phyloP scores from a whole-genome alignment of 2,329 filamentous ascomycete genomes.

The Colletotrichum sp. region DNA sequence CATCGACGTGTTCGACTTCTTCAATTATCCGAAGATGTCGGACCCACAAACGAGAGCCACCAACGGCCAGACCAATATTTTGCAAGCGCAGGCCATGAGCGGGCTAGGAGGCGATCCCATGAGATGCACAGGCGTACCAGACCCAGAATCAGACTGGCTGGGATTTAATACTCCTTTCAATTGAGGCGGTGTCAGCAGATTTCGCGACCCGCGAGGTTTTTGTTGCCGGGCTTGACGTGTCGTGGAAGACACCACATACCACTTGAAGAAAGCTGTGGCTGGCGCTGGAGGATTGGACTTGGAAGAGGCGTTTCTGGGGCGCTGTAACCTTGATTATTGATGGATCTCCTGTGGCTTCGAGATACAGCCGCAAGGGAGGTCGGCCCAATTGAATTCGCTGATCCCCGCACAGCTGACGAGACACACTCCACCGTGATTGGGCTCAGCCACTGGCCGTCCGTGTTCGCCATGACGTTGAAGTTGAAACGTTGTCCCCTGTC shows the following conservation, averaged over 20 bases:
- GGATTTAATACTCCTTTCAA: constrained; percentile 22
- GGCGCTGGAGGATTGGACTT: constrained; percentile 5
- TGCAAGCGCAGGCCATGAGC: constrained; percentile 27
- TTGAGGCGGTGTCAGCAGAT: background rate
- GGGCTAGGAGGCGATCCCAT: constrained; percentile 25
- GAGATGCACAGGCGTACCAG: constrained; percentile 28
- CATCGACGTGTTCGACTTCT: constrained; percentile 51
- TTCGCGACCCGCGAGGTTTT: background rate
- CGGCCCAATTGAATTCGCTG: constrained; percentile 12
- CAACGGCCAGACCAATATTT: constrained; percentile 27
- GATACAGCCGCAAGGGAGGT: constrained; percentile 6
- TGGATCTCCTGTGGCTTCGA: constrained; percentile 16
- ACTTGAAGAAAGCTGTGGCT: background rate
- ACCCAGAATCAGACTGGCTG: constrained; percentile 37
- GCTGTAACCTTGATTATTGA: constrained; percentile 8
- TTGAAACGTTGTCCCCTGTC: background rate
- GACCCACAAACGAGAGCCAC: constrained; percentile 19
- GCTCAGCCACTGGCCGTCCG: constrained; percentile 11
- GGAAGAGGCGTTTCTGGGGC: constrained; percentile 12
- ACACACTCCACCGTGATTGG: constrained; percentile 9
- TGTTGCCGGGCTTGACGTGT: background rate
- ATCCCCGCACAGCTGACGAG: constrained; percentile 19
- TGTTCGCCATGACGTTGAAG: constrained; percentile 15
- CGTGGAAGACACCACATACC: background rate
- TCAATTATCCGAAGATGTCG: constrained; percentile 43